Evolutionary conservation across 1,284 basidiomycete species (phyloP).

Genomic region (Sanghuangporus baumii): DNA sequence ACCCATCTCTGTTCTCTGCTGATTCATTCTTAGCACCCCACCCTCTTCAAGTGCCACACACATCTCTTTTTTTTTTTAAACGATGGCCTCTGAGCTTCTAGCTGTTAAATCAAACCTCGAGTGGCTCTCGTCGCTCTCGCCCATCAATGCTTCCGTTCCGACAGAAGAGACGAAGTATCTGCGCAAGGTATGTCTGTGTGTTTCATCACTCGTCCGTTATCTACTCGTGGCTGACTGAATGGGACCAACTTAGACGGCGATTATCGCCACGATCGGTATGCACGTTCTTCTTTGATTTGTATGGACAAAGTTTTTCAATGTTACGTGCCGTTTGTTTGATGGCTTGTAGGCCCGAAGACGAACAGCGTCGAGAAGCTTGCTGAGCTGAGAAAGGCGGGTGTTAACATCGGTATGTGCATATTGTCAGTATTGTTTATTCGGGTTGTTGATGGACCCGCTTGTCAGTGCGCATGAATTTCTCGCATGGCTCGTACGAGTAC

Average conservation of each 20-base stretch:
- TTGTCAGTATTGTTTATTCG: neutral
- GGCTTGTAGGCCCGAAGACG: constrained; percentile 74
- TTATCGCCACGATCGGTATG: constrained; percentile 94
- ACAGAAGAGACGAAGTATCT: constrained; percentile 76
- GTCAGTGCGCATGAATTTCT: constrained; percentile 97
- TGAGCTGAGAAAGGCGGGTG: constrained; percentile 80
- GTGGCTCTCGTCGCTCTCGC: constrained; percentile 83
- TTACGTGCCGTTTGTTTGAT: constrained; percentile 15
- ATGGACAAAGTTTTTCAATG: constrained; percentile 6
- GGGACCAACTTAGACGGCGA: constrained; percentile 63
- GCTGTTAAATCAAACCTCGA: constrained; percentile 76
- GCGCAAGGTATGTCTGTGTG: constrained; percentile 67
- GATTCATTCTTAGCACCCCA: neutral
- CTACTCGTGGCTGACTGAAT: neutral
- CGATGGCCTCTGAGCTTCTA: constrained; percentile 31
- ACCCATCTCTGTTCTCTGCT: neutral
- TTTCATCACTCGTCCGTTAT: constrained; percentile 11
- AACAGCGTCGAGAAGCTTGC: constrained; percentile 84
- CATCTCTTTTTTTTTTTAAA: neutral
- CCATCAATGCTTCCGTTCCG: constrained; percentile 60
- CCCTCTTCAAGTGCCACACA: neutral
- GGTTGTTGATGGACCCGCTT: constrained; percentile 4
- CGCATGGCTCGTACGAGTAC: constrained; percentile 94
- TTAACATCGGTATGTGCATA: constrained; percentile 82
- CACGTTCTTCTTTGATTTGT: constrained; percentile 6